Evolutionary conservation across 805 yeast genomes (phyloP).

Genomic region (Debaryomyces tyrocola): DNA sequence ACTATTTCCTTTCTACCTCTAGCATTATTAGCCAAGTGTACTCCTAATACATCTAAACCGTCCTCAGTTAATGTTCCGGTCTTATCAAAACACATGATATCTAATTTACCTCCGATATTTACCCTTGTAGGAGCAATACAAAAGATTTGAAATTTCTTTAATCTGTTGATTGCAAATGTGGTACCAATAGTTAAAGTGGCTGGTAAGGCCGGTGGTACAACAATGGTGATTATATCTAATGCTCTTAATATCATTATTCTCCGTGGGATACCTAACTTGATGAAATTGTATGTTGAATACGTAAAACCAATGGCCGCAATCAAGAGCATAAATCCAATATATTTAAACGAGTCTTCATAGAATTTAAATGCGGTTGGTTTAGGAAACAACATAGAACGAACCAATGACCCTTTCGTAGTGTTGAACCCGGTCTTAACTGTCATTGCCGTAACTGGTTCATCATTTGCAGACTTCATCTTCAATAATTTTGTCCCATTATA

Average conservation of each 20-base stretch:
- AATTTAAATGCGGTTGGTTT: constrained; percentile 92
- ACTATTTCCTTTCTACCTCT: constrained; percentile 39
- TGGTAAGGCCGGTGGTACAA: constrained; percentile 98
- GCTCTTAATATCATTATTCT: constrained; percentile 81
- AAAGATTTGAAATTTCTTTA: constrained; percentile 64
- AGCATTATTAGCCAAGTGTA: constrained; percentile 44
- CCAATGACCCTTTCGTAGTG: constrained; percentile 91
- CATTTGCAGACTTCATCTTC: constrained; percentile 71
- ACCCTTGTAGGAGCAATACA: constrained; percentile 95
- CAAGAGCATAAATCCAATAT: constrained; percentile 89
- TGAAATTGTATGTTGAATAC: constrained; percentile 79
- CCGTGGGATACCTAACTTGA: constrained; percentile 69
- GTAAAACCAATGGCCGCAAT: constrained; percentile 85
- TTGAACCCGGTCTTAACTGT: constrained; percentile 89
- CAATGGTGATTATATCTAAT: constrained; percentile 90
- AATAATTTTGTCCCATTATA: constrained; percentile 89
- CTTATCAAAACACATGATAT: constrained; percentile 89
- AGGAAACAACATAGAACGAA: constrained; percentile 95
- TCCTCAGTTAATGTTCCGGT: constrained; percentile 98
- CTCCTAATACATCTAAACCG: constrained; percentile 82
- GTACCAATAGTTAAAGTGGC: constrained; percentile 97
- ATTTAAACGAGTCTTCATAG: constrained; percentile 91
- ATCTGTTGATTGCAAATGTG: constrained; percentile 80
- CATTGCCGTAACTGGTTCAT: constrained; percentile 81
- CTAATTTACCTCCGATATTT: constrained; percentile 93